Conservation (phyloP, 352 stramenopile genomes). For the Pythium phragmiticola region DNA sequence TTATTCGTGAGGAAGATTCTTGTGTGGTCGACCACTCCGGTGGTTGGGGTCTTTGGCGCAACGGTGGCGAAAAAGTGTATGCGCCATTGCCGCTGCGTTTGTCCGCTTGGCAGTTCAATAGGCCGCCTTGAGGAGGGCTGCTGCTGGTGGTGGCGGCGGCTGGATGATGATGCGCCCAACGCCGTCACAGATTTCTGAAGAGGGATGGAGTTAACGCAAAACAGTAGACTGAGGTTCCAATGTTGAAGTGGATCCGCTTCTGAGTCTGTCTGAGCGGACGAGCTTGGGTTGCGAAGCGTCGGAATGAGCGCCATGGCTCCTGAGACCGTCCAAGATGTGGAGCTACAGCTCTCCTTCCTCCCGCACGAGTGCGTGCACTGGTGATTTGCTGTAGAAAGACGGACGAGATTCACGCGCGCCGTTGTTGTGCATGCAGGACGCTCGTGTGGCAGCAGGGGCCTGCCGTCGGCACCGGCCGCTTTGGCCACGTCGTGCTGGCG, state of each 20-base stretch:
- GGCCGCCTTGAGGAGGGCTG: too few species aligned
- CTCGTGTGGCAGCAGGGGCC: conserved; percentile 71
- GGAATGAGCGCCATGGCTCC: background rate
- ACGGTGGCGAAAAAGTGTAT: conserved; percentile 17
- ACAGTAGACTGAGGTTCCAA: background rate
- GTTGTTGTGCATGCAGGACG: conserved; percentile 28
- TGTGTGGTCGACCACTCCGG: conserved; percentile 12
- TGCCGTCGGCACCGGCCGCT: conserved; percentile 63
- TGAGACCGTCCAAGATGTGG: background rate
- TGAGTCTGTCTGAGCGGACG: background rate
- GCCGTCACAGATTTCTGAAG: conserved; percentile 2
- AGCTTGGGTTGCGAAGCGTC: background rate
- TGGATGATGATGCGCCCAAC: background rate
- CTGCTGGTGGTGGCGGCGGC: background rate
- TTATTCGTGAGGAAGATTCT: conserved; percentile 28
- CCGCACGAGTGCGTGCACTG: conserved; percentile 31
- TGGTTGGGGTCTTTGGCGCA: conserved; percentile 5
- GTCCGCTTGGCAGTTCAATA: too few species aligned
- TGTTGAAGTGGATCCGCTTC: conserved; percentile 7
- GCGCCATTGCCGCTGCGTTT: conserved; percentile 18
- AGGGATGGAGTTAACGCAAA: background rate
- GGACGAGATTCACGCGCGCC: background rate
- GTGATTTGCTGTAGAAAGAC: too few species aligned
- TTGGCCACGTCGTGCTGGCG: conserved; percentile 68
- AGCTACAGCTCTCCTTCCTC: conserved; percentile 55